A percentile compares a stretch with the other conserved stretches of the same genome.
Conservation (phyloP, 768 basidiomycete species). For the Gloeopeniophorella convolvens region DNA sequence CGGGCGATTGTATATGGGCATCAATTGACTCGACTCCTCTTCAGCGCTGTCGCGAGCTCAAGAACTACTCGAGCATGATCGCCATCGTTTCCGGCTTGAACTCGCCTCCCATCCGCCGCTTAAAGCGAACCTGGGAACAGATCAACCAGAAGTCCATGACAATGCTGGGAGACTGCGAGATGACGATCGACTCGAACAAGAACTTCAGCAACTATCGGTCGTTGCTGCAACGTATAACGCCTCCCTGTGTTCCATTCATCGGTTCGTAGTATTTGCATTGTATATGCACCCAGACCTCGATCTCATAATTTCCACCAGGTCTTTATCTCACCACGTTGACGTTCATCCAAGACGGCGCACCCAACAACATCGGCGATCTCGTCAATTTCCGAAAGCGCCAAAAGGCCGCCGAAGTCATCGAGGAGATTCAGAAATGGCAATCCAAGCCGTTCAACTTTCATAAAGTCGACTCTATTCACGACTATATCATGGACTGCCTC, state of each 20-base stretch:
- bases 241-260: slow-evolving; percentile 95
- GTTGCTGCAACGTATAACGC: slow-evolving; percentile 72
- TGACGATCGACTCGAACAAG: slow-evolving; percentile 87
- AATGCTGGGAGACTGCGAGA: slow-evolving; percentile 73
- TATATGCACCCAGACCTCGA: not conserved
- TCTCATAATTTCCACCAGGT: slow-evolving; percentile 42
- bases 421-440: slow-evolving; percentile 96
- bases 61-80: slow-evolving; percentile 97
- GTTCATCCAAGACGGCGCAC: slow-evolving; percentile 97
- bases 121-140: slow-evolving; percentile 92
- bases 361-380: slow-evolving; percentile 72
- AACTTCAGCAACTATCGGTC: slow-evolving; percentile 92
- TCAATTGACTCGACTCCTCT: not conserved
- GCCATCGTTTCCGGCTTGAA: slow-evolving; percentile 93
- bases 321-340: slow-evolving; percentile 93
- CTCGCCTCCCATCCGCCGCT: slow-evolving; percentile 84
- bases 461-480: slow-evolving; percentile 55
- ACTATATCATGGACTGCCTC: slow-evolving; percentile 75
- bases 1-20: slow-evolving; percentile 4
- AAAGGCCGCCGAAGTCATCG: slow-evolving; percentile 93
- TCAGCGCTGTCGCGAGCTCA: slow-evolving; percentile 80
- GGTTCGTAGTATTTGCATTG: slow-evolving; percentile 42
- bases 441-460: slow-evolving; percentile 83
- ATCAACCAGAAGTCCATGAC: slow-evolving; percentile 69
- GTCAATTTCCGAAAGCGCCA: slow-evolving; percentile 97